Evolutionary conservation across 1,139 yeast species (phyloP).

Genomic region (Yamadazyma spencermartinsiae): DNA sequence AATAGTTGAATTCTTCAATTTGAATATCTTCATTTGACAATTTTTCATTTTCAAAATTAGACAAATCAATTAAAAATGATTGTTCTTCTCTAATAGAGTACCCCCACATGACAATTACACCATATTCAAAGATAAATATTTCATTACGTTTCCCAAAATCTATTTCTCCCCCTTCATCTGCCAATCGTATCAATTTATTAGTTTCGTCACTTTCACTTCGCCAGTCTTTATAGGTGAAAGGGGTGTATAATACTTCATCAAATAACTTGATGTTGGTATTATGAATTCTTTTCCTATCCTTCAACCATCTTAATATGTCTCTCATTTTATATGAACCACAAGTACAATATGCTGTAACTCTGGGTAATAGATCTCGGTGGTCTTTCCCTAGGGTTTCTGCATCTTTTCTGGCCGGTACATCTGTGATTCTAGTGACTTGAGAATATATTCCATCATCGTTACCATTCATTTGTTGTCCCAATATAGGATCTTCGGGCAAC

Average conservation of each 20-base stretch:
- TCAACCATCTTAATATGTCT: conserved; percentile 81
- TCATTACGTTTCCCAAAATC: conserved; percentile 80
- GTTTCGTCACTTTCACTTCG: conserved; percentile 42
- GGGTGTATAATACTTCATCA: conserved; percentile 92
- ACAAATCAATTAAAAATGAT: conserved; percentile 78
- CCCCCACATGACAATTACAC: conserved; percentile 96
- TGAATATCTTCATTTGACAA: conserved; percentile 89
- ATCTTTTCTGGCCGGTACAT: conserved; percentile 89
- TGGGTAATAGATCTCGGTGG: conserved; percentile 77
- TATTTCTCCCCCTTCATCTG: conserved; percentile 94
- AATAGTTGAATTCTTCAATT: conserved; percentile 90
- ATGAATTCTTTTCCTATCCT: conserved; percentile 71
- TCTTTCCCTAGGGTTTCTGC: conserved; percentile 92
- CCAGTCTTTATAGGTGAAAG: conserved; percentile 84
- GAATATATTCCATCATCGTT: conserved; percentile 48
- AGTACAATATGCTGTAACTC: conserved; percentile 95
- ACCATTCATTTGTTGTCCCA: conserved; percentile 22
- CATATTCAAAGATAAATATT: conserved; percentile 87
- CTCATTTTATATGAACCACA: conserved; percentile 90
- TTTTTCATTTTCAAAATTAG: conserved; percentile 87
- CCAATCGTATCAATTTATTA: conserved; percentile 62
- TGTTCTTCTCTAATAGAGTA: conserved; percentile 81
- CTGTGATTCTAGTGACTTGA: conserved; percentile 81
- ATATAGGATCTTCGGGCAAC: conserved; percentile 74
- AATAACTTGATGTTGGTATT: conserved; percentile 83